A percentile compares a stretch with the other conserved stretches of the same genome.
phyloP scores from a whole-genome alignment of 805 yeast genomes.

The Brettanomyces nanus region DNA sequence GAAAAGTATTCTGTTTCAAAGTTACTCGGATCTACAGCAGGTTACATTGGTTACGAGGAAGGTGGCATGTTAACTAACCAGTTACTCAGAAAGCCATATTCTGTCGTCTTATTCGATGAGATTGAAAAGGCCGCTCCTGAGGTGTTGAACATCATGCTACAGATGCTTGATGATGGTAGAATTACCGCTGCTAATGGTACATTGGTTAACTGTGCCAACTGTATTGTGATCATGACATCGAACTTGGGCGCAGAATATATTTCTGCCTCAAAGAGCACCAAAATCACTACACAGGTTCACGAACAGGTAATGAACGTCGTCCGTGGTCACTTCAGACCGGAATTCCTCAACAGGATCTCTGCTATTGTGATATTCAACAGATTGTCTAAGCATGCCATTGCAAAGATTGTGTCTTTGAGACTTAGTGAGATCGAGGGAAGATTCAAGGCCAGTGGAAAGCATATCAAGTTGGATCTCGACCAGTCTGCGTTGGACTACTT shows the following conservation, averaged over 20 bases:
- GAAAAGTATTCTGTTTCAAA: conserved; percentile 96
- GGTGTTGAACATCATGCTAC: conserved; percentile 84
- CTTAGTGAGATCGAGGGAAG: conserved; percentile 77
- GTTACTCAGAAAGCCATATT: conserved; percentile 83
- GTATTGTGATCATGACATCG: conserved; percentile 93
- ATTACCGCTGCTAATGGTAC: conserved; percentile 93
- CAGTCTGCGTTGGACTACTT: conserved; percentile 74
- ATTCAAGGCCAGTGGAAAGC: conserved; percentile 77
- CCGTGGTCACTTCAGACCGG: conserved; percentile 89
- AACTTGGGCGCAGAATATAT: conserved; percentile 93
- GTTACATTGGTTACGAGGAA: conserved; percentile 93
- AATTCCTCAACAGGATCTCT: conserved; percentile 91
- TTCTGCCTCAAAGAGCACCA: conserved; percentile 51
- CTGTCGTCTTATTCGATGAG: conserved; percentile 94
- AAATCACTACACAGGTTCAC: conserved; percentile 60
- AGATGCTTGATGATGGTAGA: conserved; percentile 93
- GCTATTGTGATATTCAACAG: conserved; percentile 91
- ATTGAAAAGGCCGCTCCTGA: conserved; percentile 99
- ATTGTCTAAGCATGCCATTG: conserved; percentile 81
- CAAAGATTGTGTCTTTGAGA: conserved; percentile 84
- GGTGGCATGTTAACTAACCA: conserved; percentile 96
- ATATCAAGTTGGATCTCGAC: conserved; percentile 62
- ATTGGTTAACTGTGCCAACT: conserved; percentile 84
- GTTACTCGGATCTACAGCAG: conserved; percentile 95
- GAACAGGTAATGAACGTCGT: conserved; percentile 79